Base-by-base conservation (phyloP, 73 alveolate species). In the Paramecium tetraurelia region DNA sequence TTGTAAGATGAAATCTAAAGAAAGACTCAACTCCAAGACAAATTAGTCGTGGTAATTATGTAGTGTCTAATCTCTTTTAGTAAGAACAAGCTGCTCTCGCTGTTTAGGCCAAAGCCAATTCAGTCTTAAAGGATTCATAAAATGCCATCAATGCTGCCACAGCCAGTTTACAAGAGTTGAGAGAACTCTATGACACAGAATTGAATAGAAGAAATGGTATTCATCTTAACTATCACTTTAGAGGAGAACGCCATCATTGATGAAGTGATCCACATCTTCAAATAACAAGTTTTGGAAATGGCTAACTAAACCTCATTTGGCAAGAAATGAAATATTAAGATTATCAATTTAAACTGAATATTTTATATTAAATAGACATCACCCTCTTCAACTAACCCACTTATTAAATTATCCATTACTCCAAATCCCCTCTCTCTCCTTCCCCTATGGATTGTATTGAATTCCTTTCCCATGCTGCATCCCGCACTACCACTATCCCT, bases 391-490 rank as follows among this genome's bases (percentile, higher is more conserved):
- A 58, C 77, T 58, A 86, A 86, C 58, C 94, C 94, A 71, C 22
- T 40, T 24, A 22, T 70, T 89, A 58, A 77, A 89, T 4, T 38
- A 27, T 18, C 94, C 94, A 46, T 89, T 70, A 21, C 43, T 31
- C 94, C 94, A 89, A 1, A 89, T 71, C 22, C 94, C 92, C 43
- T 89, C 94, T 89, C 43, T 89, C 33, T 89, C 92, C 7, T 89
- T 89, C 12, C 94, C 92, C 72, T 71, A 63, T 4, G 94, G 94
- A 71, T 43, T 63, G 22, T 70, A 33, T 50, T 72, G 33, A n/a
- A 70, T 10, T 69, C 94, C 94, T 18, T 89, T 59, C 29, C 94
- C 94, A 89, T 89, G 89, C n/a, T 89, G 10, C 24, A 27, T 10
- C 16, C 94, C 94, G n/a, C 1, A 29, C 0, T 24, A 21, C 94